A percentile compares a stretch with the other conserved stretches of the same genome.
phyloP scores from a whole-genome alignment of 1,284 basidiomycete genomes.

The Baeospora myosura region DNA sequence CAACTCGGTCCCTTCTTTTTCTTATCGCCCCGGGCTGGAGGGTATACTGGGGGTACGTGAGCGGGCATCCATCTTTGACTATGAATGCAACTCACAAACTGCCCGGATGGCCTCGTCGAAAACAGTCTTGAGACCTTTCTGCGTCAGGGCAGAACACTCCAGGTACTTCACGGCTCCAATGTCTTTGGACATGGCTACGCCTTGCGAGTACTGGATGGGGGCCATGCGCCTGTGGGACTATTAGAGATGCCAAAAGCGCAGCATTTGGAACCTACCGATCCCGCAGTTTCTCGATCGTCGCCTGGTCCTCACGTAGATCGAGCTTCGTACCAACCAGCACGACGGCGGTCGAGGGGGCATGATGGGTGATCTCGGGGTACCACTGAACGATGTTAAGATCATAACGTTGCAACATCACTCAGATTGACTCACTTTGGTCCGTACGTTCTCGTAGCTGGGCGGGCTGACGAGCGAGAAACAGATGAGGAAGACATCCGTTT shows the following conservation, averaged over 20 bases:
- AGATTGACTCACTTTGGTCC: constrained; percentile 69
- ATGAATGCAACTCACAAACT: constrained; percentile 59
- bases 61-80: constrained; percentile 13
- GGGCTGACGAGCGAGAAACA: constrained; percentile 98
- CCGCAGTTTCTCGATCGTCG: constrained; percentile 85
- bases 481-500: constrained; percentile 98
- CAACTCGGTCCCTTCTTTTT: constrained; percentile 43
- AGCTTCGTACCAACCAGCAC: constrained; percentile 98
- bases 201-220: constrained; percentile 89
- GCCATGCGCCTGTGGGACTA: constrained; percentile 69
- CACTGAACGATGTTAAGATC: constrained; percentile 48
- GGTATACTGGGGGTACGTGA: constrained; percentile 51
- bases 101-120: constrained; percentile 95
- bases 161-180: constrained; percentile 95
- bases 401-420: constrained; percentile 2
- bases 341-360: constrained; percentile 90
- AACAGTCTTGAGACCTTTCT: constrained; percentile 94
- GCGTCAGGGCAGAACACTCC: constrained; percentile 95
- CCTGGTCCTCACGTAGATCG: constrained; percentile 92
- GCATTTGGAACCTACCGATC: constrained; percentile 56
- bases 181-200: constrained; percentile 86
- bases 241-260: neutral
- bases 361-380: constrained; percentile 95
- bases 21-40: constrained; percentile 47
- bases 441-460: constrained; percentile 96